These are phyloP conservation scores for Quercus berberidifolia DNA, from an alignment of 306 rosid genomes.

Conservation along the genomic window DNA sequence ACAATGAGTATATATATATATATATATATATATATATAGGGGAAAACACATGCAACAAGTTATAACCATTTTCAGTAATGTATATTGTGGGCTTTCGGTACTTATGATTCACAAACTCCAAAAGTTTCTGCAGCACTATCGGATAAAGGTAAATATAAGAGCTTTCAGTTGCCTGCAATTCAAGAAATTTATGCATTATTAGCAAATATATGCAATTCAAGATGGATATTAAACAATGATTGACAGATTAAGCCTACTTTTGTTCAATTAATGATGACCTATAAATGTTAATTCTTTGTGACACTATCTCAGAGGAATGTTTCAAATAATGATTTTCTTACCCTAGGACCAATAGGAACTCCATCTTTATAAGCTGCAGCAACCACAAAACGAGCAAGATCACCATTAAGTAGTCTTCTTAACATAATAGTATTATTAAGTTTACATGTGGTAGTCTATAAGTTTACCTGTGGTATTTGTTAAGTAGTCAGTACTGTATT, in stretches of 20 bases:
- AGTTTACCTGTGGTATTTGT: conserved; percentile 1
- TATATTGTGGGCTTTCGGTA: conserved; percentile 24
- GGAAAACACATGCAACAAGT: background rate
- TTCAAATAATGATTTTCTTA: background rate
- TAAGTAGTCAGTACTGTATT: background rate
- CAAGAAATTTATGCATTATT: background rate
- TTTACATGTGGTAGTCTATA: background rate
- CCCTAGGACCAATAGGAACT: conserved; percentile 18
- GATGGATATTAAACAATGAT: too few species aligned
- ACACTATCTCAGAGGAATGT: background rate
- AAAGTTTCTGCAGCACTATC: conserved; percentile 22
- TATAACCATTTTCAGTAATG: conserved; percentile 38
- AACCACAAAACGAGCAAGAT: background rate
- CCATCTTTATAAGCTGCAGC: conserved; percentile 9
- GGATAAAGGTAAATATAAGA: conserved; percentile 8
- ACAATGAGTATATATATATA: background rate
- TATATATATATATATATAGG: background rate
- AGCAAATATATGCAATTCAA: too few species aligned
- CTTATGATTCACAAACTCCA: conserved; percentile 5
- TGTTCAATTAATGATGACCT: background rate
- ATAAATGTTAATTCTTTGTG: background rate
- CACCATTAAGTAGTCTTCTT: background rate
- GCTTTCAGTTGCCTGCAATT: background rate
- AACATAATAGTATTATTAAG: too few species aligned
- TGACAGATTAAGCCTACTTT: background rate